Base-by-base conservation (phyloP, 805 yeast genomes). In the Pichia pseudocactophila region DNA sequence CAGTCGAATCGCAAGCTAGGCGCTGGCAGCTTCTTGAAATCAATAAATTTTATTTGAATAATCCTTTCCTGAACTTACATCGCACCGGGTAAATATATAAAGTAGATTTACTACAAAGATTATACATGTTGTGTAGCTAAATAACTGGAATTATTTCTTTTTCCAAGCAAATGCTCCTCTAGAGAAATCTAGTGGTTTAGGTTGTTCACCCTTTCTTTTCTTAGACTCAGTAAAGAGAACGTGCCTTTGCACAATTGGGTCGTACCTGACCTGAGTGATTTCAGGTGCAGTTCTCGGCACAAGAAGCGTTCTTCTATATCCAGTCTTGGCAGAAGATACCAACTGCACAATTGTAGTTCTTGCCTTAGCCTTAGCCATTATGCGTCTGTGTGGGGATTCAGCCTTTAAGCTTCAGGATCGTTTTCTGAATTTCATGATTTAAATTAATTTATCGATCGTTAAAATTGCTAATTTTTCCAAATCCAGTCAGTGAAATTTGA, bases 291-390 rank as follows among this genome's bases (percentile, higher is more conserved):
- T 78, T 68, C 96, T 80, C 39, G 88, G 92, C 37, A 89, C 76
- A 40, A 78, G 69, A 50, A 88, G 76, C 59, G 88, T 81, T 58
- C 94, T 78, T 59, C 78, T 78, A 63, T 72, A 85, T 1, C 97
- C 97, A 1, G 97, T 89, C 53, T 82, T 76, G 15, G 97, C 97
- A 2, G 92, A 73, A 2, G 97, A 90, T 2, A 89, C 69, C 49
- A 90, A 73, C 62, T 87, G 86, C 44, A 90, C 82, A 57, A 89
- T 79, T 4, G 95, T 82, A 52, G 79, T 79, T 56, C 88, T 79
- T 20, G 84, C 72, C 64, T 85, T 85, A 36, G 82, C 78, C 62
- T 82, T 74, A 59, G 46, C 48, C 48, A 50, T 44, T 7, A 4
- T 43, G 30, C 32, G 28, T 31, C 2, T 34, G 10, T 30, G 25